phyloP scores from a whole-genome alignment of 2,329 filamentous ascomycete genomes.

The Coniochaeta ligniaria region DNA sequence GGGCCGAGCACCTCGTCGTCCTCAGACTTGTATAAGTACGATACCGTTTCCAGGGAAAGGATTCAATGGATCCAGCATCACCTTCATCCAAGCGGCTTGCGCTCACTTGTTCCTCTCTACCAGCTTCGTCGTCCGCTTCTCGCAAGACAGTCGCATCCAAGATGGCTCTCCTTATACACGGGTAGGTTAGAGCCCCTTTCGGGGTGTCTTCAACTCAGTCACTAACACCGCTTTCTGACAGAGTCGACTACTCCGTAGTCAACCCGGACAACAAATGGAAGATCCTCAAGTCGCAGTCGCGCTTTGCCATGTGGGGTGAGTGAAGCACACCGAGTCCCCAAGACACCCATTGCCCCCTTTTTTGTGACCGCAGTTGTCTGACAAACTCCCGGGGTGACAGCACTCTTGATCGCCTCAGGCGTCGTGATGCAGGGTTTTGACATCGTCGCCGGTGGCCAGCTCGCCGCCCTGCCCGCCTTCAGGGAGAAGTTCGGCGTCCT shows the following conservation, averaged over 20 bases:
- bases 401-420: conserved; percentile 20
- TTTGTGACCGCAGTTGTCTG: too few relatives aligned
- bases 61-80: too few relatives aligned
- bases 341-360: too few relatives aligned
- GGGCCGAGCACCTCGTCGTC: too few relatives aligned
- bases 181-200: neutral
- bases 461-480: conserved; percentile 21
- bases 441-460: conserved; percentile 20
- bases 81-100: too few relatives aligned
- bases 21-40: too few relatives aligned
- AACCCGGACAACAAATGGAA: conserved; percentile 19
- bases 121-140: too few relatives aligned
- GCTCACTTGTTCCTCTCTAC: too few relatives aligned
- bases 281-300: conserved; percentile 17
- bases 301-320: conserved; percentile 20
- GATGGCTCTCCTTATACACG: too few relatives aligned
- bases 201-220: neutral
- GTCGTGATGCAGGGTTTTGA: conserved; percentile 23
- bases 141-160: too few relatives aligned
- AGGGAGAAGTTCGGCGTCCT: conserved; percentile 17
- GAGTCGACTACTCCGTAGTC: conserved; percentile 16
- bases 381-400: conserved; percentile 6
- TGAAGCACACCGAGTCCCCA: neutral
- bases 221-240: neutral
- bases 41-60: too few relatives aligned